Percentiles rank a stretch among this genome's conserved stretches.
These are phyloP conservation scores for Durusdinium trenchii DNA, from an alignment of 73 alveolate genomes.

Conservation along the genomic window DNA sequence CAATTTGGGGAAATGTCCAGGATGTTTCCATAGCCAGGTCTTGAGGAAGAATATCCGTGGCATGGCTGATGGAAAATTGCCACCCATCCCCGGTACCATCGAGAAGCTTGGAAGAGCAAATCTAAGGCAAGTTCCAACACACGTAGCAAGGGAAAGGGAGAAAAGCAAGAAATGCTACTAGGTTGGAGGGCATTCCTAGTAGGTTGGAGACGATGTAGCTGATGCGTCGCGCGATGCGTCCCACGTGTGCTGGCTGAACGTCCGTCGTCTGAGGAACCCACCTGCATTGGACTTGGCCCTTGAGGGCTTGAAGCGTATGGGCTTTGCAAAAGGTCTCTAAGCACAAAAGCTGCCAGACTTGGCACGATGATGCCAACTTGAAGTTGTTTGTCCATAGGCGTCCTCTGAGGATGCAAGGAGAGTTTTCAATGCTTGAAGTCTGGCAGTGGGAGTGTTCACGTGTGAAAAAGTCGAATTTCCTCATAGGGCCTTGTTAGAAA, in stretches of 20 bases:
- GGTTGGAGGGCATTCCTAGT: not conserved
- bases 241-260: not conserved
- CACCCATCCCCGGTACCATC: slow-evolving; percentile 81
- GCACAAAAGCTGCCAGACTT: no score
- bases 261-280: slow-evolving; percentile 27
- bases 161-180: no score
- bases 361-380: no score
- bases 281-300: slow-evolving; percentile 85
- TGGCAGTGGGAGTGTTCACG: no score
- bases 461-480: no score
- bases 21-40: no score
- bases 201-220: not conserved
- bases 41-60: slow-evolving; percentile 50
- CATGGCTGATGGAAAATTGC: slow-evolving; percentile 75
- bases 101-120: slow-evolving; percentile 16
- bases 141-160: not conserved
- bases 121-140: not conserved
- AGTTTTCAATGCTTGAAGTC: no score
- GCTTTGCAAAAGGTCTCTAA: slow-evolving; percentile 69
- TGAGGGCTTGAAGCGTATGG: slow-evolving; percentile 73
- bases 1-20: no score
- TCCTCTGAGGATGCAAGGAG: no score
- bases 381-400: no score
- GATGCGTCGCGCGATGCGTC: not conserved
- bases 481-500: no score